A percentile compares a stretch with the other conserved stretches of the same genome.
Evolutionary conservation across 2,329 filamentous ascomycete genomes (phyloP).

Genomic region (Xylariaceae sp.): DNA sequence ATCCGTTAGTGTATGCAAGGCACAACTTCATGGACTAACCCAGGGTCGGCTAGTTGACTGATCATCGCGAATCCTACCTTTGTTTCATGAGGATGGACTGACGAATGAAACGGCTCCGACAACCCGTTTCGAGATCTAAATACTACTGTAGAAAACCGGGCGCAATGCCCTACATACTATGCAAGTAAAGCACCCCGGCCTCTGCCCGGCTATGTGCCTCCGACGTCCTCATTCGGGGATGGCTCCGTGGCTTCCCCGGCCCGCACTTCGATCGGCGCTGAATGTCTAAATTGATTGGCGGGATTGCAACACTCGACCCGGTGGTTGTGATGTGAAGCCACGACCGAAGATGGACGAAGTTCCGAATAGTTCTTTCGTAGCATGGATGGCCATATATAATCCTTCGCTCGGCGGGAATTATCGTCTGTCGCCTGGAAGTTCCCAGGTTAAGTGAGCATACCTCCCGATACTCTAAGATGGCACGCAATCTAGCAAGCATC

Average conservation of each 20-base stretch:
- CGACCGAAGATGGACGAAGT: too few relatives aligned
- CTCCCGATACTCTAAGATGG: slow-evolving; percentile 6
- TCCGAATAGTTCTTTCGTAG: too few relatives aligned
- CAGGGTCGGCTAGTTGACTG: too few relatives aligned
- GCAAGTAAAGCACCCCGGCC: too few relatives aligned
- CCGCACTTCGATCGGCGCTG: slow-evolving; percentile 5
- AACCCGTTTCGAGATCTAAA: background rate
- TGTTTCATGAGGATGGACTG: too few relatives aligned
- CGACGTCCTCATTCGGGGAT: slow-evolving; percentile 13
- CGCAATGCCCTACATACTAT: background rate
- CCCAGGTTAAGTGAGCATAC: too few relatives aligned
- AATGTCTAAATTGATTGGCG: slow-evolving; percentile 1
- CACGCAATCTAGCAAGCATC: slow-evolving; percentile 12
- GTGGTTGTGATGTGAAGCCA: background rate
- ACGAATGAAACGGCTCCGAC: background rate
- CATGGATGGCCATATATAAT: background rate
- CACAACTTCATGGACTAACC: too few relatives aligned
- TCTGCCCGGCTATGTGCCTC: slow-evolving; percentile 10
- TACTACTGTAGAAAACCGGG: background rate
- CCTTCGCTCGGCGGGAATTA: background rate
- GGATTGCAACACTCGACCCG: background rate
- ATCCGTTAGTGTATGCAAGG: too few relatives aligned
- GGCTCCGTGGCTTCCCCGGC: slow-evolving; percentile 7
- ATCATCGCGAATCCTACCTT: too few relatives aligned
- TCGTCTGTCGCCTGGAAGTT: background rate